These are phyloP conservation scores for Talaromyces sp. DNA, from an alignment of 2,329 filamentous ascomycete species.

Conservation along the genomic window DNA sequence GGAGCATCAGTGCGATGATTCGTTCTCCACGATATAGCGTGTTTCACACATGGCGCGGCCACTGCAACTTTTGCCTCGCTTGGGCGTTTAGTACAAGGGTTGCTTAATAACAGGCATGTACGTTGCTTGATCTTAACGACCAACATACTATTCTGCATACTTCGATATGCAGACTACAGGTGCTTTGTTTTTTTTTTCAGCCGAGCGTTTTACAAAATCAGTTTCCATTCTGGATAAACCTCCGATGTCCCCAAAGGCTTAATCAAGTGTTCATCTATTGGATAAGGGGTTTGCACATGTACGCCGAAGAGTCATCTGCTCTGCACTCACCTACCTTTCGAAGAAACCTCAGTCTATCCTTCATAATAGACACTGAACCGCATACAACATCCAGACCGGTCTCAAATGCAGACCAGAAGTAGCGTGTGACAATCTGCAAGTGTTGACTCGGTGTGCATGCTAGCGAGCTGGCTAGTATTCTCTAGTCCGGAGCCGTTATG, in stretches of 20 bases:
- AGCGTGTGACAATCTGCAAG: not conserved
- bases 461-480: not conserved
- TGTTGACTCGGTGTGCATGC: not conserved
- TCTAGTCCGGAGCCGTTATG: not conserved
- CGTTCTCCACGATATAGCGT: not conserved
- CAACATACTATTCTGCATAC: not conserved
- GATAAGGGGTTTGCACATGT: not conserved
- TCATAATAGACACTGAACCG: not conserved
- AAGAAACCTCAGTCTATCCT: not conserved
- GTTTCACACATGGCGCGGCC: not conserved
- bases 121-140: not conserved
- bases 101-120: not conserved
- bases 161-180: not conserved
- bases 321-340: not conserved
- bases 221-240: not conserved
- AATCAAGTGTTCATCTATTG: not conserved
- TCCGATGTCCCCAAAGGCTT: not conserved
- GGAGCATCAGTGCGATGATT: not conserved
- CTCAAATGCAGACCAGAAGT: not conserved
- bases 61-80: not conserved
- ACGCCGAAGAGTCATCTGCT: not conserved
- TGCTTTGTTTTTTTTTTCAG: not conserved
- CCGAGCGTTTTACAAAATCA: too few relatives aligned
- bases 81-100: not conserved
- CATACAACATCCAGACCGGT: too few relatives aligned